phyloP scores from a whole-genome alignment of 345 rosid genomes.

The Gossypium ekmanianum region DNA sequence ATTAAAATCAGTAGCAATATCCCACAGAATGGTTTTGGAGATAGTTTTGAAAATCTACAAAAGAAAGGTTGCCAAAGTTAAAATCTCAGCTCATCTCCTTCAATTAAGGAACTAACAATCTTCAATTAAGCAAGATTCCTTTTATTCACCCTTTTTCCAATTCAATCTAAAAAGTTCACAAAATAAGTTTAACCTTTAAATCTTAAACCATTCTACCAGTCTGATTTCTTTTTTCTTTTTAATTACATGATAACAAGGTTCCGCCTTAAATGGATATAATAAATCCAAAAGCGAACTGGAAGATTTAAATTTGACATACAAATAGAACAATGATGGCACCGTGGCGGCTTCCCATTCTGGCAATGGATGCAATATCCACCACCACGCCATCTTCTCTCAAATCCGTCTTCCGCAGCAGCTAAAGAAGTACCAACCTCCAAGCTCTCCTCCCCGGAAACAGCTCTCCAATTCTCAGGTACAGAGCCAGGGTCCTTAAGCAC shows the following conservation, averaged over 20 bases:
- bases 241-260: no score
- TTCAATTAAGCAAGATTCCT: no score
- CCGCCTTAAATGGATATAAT: no score
- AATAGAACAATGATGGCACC: conserved; percentile 93
- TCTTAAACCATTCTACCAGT: no score
- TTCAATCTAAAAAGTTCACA: neutral
- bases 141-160: neutral
- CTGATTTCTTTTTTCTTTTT: no score
- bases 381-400: conserved; percentile 35
- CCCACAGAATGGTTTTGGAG: neutral
- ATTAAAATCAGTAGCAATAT: neutral
- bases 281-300: neutral
- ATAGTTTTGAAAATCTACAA: neutral
- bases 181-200: neutral
- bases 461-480: conserved; percentile 68
- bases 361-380: conserved; percentile 60
- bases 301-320: conserved; percentile 45
- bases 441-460: conserved; percentile 35
- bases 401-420: conserved; percentile 12
- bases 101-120: neutral
- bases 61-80: neutral
- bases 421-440: conserved; percentile 41
- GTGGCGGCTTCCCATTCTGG: conserved; percentile 79
- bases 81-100: neutral
- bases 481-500: conserved; percentile 79